These are phyloP conservation scores for Pseudoperonospora humuli DNA, from an alignment of 352 stramenopile species.

Conservation along the genomic window DNA sequence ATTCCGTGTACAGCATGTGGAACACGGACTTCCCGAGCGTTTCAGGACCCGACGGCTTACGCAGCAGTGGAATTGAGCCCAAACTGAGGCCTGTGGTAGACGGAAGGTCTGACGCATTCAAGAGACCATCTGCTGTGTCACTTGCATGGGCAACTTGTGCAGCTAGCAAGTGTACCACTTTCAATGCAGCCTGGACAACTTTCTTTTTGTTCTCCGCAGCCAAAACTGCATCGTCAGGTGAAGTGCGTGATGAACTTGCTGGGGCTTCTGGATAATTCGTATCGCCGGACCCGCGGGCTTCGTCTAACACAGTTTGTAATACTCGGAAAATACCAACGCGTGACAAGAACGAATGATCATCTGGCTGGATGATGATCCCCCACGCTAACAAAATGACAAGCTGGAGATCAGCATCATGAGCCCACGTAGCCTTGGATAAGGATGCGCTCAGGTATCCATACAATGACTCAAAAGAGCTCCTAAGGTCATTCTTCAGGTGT, in stretches of 20 bases:
- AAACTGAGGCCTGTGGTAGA: conserved; percentile 39
- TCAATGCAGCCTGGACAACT: conserved; percentile 80
- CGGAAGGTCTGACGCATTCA: conserved; percentile 45
- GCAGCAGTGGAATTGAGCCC: conserved; percentile 64
- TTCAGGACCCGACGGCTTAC: conserved; percentile 79
- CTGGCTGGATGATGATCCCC: conserved; percentile 82
- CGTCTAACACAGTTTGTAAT: conserved; percentile 84
- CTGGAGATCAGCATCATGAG: conserved; percentile 70
- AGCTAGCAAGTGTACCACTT: conserved; percentile 81
- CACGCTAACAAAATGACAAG: conserved; percentile 76
- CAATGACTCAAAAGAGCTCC: conserved; percentile 76
- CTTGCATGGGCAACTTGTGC: conserved; percentile 81
- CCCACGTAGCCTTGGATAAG: conserved; percentile 80
- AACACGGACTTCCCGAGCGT: conserved; percentile 88
- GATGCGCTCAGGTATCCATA: conserved; percentile 71
- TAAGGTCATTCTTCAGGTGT: conserved; percentile 66
- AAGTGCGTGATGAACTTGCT: conserved; percentile 10
- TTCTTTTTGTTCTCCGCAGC: conserved; percentile 51
- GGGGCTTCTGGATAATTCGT: conserved; percentile 19
- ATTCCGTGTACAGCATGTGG: conserved; percentile 86
- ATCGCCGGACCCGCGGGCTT: conserved; percentile 58
- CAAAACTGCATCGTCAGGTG: conserved; percentile 35
- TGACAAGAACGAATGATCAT: conserved; percentile 87
- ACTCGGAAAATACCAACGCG: conserved; percentile 85
- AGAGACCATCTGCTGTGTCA: conserved; percentile 50